Evolutionary conservation across 2,329 filamentous ascomycete species (phyloP).

Genomic region (Xylaria sp.): DNA sequence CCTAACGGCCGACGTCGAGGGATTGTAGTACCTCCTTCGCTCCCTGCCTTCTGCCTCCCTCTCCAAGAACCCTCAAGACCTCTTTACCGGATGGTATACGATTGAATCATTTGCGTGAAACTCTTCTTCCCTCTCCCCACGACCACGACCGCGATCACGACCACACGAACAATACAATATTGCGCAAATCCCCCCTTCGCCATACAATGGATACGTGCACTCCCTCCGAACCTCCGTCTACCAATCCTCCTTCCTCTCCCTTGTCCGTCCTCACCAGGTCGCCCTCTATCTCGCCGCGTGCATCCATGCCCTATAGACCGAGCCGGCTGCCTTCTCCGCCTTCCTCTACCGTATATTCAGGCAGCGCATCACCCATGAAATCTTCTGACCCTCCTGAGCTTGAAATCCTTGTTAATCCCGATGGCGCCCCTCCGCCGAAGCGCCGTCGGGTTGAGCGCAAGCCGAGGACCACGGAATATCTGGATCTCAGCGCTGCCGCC

Average conservation of each 20-base stretch:
- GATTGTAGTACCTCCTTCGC: neutral
- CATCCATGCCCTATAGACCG: slow-evolving; percentile 51
- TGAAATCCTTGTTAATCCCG: slow-evolving; percentile 56
- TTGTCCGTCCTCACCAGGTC: slow-evolving; percentile 65
- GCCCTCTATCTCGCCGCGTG: slow-evolving; percentile 61
- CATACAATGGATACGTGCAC: slow-evolving; percentile 44
- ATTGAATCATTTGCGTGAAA: neutral
- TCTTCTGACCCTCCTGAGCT: slow-evolving; percentile 54
- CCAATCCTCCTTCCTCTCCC: slow-evolving; percentile 62
- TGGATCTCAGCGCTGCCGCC: slow-evolving; percentile 71
- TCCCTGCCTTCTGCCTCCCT: neutral
- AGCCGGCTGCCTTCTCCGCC: slow-evolving; percentile 66
- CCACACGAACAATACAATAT: neutral
- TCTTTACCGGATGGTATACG: neutral
- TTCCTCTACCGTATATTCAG: slow-evolving; percentile 58
- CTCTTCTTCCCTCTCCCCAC: neutral
- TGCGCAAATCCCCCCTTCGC: neutral
- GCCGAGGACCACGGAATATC: slow-evolving; percentile 81
- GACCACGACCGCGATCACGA: too few relatives aligned
- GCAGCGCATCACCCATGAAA: slow-evolving; percentile 64
- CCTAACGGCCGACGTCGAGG: neutral
- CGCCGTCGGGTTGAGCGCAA: slow-evolving; percentile 72
- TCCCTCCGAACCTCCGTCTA: slow-evolving; percentile 56
- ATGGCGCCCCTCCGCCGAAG: slow-evolving; percentile 78
- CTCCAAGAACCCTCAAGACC: neutral